phyloP scores from a whole-genome alignment of 2,329 filamentous ascomycete genomes.

The Paradendryphiella salina region DNA sequence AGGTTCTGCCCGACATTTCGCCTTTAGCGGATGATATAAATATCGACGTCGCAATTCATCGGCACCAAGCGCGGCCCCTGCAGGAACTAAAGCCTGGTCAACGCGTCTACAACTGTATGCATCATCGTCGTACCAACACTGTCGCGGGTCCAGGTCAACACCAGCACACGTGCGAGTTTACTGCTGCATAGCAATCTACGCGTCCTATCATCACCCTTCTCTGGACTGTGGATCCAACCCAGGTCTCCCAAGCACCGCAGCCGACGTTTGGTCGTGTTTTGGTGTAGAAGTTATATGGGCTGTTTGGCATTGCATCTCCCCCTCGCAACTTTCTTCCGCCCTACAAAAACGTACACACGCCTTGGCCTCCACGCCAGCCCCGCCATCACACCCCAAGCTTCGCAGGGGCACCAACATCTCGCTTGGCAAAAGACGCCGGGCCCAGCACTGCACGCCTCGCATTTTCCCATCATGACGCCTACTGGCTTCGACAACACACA shows the following conservation, averaged over 20 bases:
- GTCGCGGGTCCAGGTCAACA: not conserved
- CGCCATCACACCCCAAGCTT: slow-evolving; percentile 9
- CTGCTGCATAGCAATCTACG: not conserved
- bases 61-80: slow-evolving; percentile 12
- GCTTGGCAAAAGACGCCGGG: slow-evolving; percentile 13
- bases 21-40: slow-evolving; percentile 11
- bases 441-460: slow-evolving; percentile 4
- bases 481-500: slow-evolving; percentile 20
- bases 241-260: not conserved
- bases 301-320: not conserved
- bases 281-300: not conserved
- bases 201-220: not conserved
- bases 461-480: slow-evolving; percentile 25
- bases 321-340: slow-evolving; percentile 1
- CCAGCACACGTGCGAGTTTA: not conserved
- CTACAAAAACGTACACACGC: not conserved
- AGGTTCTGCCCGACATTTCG: slow-evolving; percentile 14
- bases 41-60: slow-evolving; percentile 6
- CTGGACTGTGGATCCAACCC: not conserved
- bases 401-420: slow-evolving; percentile 8
- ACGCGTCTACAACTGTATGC: slow-evolving; percentile 16
- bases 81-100: slow-evolving; percentile 17
- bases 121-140: slow-evolving; percentile 10
- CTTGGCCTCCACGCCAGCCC: slow-evolving; percentile 11
- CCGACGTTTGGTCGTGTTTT: too few species aligned